Evolutionary conservation across 1,284 basidiomycete species (phyloP).

Genomic region (Hemileia vastatrix): DNA sequence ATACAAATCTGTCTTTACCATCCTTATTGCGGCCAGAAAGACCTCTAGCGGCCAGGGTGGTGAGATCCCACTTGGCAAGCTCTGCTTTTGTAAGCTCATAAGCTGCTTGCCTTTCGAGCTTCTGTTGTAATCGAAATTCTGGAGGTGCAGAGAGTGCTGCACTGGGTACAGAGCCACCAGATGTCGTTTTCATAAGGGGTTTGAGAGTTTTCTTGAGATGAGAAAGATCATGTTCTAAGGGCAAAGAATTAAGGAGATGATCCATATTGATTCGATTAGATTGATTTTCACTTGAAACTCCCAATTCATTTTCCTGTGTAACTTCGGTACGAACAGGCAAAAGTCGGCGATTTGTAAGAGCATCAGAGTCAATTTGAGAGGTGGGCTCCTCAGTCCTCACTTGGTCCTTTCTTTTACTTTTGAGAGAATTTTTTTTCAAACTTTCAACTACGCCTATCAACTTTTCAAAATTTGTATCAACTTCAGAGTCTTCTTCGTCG

Average conservation of each 20-base stretch:
- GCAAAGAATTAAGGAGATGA: conserved; percentile 3
- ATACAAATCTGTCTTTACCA: conserved; percentile 24
- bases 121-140: conserved; percentile 74
- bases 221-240: conserved; percentile 31
- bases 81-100: conserved; percentile 87
- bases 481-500: neutral
- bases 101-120: conserved; percentile 82
- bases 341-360: conserved; percentile 7
- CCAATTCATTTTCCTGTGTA: conserved; percentile 6
- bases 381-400: neutral
- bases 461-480: conserved; percentile 7
- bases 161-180: too few species aligned
- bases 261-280: conserved; percentile 4
- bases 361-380: neutral
- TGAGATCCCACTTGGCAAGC: conserved; percentile 83
- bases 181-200: conserved; percentile 49
- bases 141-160: conserved; percentile 75
- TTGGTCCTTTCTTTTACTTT: conserved; percentile 10
- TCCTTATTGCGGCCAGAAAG: conserved; percentile 58
- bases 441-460: conserved; percentile 10
- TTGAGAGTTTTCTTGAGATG: conserved; percentile 50
- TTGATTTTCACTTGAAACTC: neutral
- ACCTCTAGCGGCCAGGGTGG: conserved; percentile 59
- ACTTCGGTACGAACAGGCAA: conserved; percentile 17
- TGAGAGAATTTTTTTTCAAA: conserved; percentile 5